Base-by-base conservation (phyloP, 192 early-diverging fungal genomes). In the Dimargaris verticillata region DNA sequence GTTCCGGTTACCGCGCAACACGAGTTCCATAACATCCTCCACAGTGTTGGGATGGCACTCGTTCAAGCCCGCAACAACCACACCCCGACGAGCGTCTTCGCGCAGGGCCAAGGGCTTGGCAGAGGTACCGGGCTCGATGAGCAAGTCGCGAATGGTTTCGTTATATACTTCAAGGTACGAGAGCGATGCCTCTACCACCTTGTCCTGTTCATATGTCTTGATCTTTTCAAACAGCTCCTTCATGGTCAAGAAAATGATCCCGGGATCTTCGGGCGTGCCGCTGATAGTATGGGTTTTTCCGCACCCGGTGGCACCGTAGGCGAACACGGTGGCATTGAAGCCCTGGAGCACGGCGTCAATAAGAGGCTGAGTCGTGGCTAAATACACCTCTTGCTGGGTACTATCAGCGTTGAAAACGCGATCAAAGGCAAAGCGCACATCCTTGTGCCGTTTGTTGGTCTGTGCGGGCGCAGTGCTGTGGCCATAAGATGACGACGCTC, bases 81-180 rank as follows among this genome's bases (percentile, higher is more conserved):
- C 78, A 15, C 81, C 72, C 38, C 71, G 71, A 18, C 66, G 51
- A 10, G 81, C 78, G 62, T 91, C 91, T 62, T 92, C 90, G 44
- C 87, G 77, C 50, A 92, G 65, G 24, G 86, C 83, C 66, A 92
- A 64, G 5, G 70, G 54, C 1, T 42, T 20, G 18, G 63, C 46
- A 13, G 45, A 15, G 3, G 20, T n/a, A 14, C 52, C 52, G 22
- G 77, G 78, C 0, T 73, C 69, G 48, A 61, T 67, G 63, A 88
- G 67, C 48, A 99, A 66, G 65, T 99, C 96, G 12, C 84, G 80
- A 51, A 99, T 87, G 1, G 76, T 86, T 68, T 95, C 92, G 64
- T 95, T 95, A 72, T 99, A 99, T 29, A 99, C 95, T 64, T 99
- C 96, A 63, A 97, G 62, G 67, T 97, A 99, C 22, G 88, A 89